Percentiles rank a stretch among this genome's conserved stretches.
These are phyloP conservation scores for Suaeda aralocaspica DNA, from an alignment of 148 eudicot genomes.

Conservation along the genomic window DNA sequence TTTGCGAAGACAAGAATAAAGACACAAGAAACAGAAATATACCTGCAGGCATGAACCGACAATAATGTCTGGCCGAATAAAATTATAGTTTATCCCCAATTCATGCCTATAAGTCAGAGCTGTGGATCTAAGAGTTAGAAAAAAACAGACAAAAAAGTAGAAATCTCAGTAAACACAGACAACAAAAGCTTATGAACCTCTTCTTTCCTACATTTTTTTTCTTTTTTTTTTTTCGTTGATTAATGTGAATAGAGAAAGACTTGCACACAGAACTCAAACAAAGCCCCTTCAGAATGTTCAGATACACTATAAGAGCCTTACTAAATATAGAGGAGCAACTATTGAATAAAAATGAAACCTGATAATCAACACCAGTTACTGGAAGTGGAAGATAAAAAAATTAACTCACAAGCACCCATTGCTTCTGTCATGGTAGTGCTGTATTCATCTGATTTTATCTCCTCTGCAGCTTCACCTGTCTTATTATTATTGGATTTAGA, in stretches of 20 bases:
- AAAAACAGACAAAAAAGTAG: background rate
- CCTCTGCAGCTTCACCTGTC: slow-evolving; percentile 42
- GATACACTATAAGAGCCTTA: background rate
- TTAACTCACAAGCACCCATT: slow-evolving; percentile 98
- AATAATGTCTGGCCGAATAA: slow-evolving; percentile 86
- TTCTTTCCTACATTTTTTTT: no score
- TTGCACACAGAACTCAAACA: background rate
- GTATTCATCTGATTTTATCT: slow-evolving; percentile 69
- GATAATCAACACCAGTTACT: background rate
- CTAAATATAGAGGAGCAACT: background rate
- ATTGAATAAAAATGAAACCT: slow-evolving; percentile 1
- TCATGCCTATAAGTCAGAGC: slow-evolving; percentile 94
- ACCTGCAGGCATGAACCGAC: slow-evolving; percentile 99
- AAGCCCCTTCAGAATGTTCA: no score
- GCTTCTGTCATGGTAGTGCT: slow-evolving; percentile 93
- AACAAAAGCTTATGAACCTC: background rate
- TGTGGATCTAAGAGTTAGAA: slow-evolving; percentile 29
- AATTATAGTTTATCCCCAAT: slow-evolving; percentile 88
- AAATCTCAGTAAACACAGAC: background rate
- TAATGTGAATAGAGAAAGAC: background rate
- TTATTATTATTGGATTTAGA: slow-evolving; percentile 48
- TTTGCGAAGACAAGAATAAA: background rate
- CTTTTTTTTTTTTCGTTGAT: background rate
- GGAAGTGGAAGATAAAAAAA: background rate
- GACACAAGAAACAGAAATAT: slow-evolving; percentile 13